Base-by-base conservation (phyloP, 2,329 filamentous ascomycete genomes). In the Triangularia setosa region DNA sequence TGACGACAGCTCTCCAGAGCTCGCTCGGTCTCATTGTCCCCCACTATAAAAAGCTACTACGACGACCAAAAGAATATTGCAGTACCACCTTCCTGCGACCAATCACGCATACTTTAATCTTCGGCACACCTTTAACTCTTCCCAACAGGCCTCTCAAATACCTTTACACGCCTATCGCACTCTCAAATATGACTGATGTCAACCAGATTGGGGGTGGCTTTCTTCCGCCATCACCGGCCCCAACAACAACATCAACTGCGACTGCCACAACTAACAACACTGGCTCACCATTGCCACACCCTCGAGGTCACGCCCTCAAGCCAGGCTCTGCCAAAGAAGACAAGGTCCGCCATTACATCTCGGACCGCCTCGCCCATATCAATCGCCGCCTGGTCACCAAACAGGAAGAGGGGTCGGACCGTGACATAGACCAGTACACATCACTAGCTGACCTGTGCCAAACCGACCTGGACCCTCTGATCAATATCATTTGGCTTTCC, bases 401-500 rank as follows among this genome's bases (percentile, higher is more conserved):
- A 0, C 78, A 81, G 3, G 60, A 62, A 14, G 9, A 27, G 9
- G 58, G 18, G n/a, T 24, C 53, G 4, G 83, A 86, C 64, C 12
- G 4, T 14, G 76, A 80, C 12, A 75, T 84, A 1, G 73, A 79
- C 1, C 84, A 84, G 23, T 87, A 86, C 72, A 76, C 80, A 61
- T 85, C 77, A 60, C 90, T 94, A 74, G 81, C 79, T 58, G 89
- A 93, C 72, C 84, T 92, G 4, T 91, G 87, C 61, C 84, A 80
- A 63, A 48, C 40, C 11, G 92, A 97, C 72, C 76, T 96, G 0
- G 90, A 93, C 63, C 82, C 83, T 5, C 74, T 97, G 12, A 78
- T 96, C 16, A 90, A 96, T 75, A 84, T 96, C 7, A 78, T 97
- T 4, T 98, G 94, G 94, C 84, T 92, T 23, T 92, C 89, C 28